Base-by-base conservation (phyloP, 164 flowering plant species). In the Annona cherimola region DNA sequence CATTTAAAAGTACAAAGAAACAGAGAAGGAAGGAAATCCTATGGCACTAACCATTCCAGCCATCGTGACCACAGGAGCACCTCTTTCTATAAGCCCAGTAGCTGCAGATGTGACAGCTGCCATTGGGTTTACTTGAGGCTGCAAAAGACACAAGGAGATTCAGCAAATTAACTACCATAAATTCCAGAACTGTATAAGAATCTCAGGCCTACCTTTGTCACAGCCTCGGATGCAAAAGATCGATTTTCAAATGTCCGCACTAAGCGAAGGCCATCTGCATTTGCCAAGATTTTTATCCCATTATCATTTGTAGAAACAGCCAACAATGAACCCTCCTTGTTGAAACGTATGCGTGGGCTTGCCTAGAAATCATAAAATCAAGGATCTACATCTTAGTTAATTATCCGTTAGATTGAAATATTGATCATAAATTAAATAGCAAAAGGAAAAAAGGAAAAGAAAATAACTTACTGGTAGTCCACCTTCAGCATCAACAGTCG, bases 271-370 rank as follows among this genome's bases (percentile, higher is more conserved):
- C 97, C 97, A 76, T 90, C 97, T 42, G 82, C 16, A 76, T 88
- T 92, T 42, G 93, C 89, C 76, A 92, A 75, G 65, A 92, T 81
- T 75, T 92, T 92, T 42, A 92, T 86, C 42, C 86, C 90, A 79
- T 92, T 90, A 0, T 92, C 97, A 80, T 80, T 86, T 14, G 92
- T 69, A 61, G 97, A 89, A 73, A 92, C 91, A 74, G 97, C 96
- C 82, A 92, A 83, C 63, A 92, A 85, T 19, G 78, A 70, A 1
- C 97, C 97, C 61, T 92, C 95, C 79, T 90, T 92, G 82, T 90
- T 92, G 76, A 92, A 92, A 60, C 97, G 90, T 74, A 92, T 85
- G 12, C 94, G 89, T n/a, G 97, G 96, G 69, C 87, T 84, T 74
- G 88, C 90, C 97, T 92, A 63, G 62, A 20, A 71, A 71, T 55